phyloP scores from a whole-genome alignment of 352 stramenopile species.

The Saprolegnia parasitica region DNA sequence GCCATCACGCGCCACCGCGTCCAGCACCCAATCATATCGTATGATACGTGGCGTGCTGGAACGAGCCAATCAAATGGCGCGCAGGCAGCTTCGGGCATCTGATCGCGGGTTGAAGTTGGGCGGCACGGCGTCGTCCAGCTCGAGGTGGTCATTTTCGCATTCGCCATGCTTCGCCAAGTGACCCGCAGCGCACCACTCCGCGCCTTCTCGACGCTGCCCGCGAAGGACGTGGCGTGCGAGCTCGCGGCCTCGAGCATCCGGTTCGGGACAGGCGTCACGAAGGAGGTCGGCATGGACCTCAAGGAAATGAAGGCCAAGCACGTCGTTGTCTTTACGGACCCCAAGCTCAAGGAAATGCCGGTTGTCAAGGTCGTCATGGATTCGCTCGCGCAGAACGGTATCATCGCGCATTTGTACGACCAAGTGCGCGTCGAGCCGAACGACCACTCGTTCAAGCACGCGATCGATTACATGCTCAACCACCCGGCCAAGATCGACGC shows the following conservation, averaged over 20 bases:
- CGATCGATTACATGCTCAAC: slow-evolving; percentile 37
- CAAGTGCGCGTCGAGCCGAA: slow-evolving; percentile 44
- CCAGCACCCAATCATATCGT: slow-evolving; percentile 2
- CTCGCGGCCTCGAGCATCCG: slow-evolving; percentile 40
- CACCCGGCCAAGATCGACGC: slow-evolving; percentile 31
- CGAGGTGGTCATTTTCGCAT: neutral
- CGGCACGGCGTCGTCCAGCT: neutral
- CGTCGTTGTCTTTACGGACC: slow-evolving; percentile 42
- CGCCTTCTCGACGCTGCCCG: slow-evolving; percentile 5
- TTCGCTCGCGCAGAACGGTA: slow-evolving; percentile 35
- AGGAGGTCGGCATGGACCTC: slow-evolving; percentile 41
- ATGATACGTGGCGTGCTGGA: neutral
- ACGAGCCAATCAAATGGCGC: neutral
- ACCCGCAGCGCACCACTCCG: neutral
- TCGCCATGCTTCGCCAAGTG: slow-evolving; percentile 5
- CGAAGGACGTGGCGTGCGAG: slow-evolving; percentile 34
- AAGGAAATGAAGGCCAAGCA: slow-evolving; percentile 34
- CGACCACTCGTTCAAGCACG: slow-evolving; percentile 42
- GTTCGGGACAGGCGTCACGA: slow-evolving; percentile 37
- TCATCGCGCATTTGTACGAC: slow-evolving; percentile 35
- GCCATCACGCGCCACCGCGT: neutral
- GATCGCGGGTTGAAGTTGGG: slow-evolving; percentile 10
- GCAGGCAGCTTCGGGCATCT: slow-evolving; percentile 3
- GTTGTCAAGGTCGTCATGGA: slow-evolving; percentile 35
- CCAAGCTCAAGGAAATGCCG: slow-evolving; percentile 31